A percentile compares a stretch with the other conserved stretches of the same genome.
Conservation (phyloP, 495 filamentous ascomycete species). For the Penicillium robsamsonii region DNA sequence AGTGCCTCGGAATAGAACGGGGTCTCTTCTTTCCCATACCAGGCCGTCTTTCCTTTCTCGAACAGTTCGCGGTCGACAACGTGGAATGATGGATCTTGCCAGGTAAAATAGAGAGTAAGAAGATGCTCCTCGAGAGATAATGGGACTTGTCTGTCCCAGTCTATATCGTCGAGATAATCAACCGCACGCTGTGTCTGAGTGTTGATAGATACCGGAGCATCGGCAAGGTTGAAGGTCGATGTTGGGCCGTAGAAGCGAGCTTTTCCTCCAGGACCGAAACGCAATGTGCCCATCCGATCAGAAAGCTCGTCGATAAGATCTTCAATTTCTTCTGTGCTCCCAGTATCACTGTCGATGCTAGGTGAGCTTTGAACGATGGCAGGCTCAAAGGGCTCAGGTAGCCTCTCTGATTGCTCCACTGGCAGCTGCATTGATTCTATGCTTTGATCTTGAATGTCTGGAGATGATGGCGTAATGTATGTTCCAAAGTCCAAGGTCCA, state of each 20-base stretch:
- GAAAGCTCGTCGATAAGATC: constrained; percentile 18
- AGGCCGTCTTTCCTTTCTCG: constrained; percentile 15
- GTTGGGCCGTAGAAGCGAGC: constrained; percentile 18
- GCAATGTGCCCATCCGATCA: constrained; percentile 30
- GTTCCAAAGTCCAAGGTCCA: neutral
- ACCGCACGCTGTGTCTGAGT: constrained; percentile 9
- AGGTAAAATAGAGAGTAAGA: constrained; percentile 36
- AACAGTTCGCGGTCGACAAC: constrained; percentile 31
- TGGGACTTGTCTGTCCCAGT: constrained; percentile 18
- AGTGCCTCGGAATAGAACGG: constrained; percentile 37
- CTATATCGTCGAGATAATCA: constrained; percentile 9
- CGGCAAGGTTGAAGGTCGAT: constrained; percentile 26
- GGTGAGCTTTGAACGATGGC: neutral
- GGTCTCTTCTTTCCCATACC: constrained; percentile 18
- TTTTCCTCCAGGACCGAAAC: constrained; percentile 19
- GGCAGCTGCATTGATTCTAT: neutral
- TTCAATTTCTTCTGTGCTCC: constrained; percentile 9
- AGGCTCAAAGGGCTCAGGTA: neutral
- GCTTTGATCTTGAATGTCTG: neutral
- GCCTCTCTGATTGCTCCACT: neutral
- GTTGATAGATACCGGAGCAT: constrained; percentile 11
- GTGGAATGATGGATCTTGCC: constrained; percentile 37
- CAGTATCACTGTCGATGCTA: neutral
- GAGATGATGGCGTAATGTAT: neutral
- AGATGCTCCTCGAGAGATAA: constrained; percentile 31